These are phyloP conservation scores for Pistacia vera DNA, from an alignment of 345 rosid species.

Conservation along the genomic window DNA sequence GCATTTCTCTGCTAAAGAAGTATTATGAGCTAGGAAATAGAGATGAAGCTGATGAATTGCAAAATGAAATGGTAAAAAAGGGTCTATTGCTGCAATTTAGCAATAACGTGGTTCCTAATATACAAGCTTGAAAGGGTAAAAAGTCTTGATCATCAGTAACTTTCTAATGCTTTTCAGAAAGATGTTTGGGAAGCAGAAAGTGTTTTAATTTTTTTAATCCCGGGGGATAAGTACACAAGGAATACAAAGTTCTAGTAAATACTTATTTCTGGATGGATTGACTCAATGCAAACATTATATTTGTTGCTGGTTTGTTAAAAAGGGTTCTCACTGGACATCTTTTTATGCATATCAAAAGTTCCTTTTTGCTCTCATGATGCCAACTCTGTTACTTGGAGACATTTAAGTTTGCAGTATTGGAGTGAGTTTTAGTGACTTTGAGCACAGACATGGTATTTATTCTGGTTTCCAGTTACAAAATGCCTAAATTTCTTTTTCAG, in stretches of 20 bases:
- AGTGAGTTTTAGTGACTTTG: not conserved
- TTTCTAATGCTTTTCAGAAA: not conserved
- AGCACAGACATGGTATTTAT: not conserved
- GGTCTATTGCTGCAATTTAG: constrained; percentile 35
- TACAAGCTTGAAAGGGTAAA: constrained; percentile 25
- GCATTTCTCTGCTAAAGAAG: constrained; percentile 55
- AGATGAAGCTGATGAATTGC: constrained; percentile 55
- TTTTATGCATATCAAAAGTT: not conserved
- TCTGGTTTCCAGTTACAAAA: not conserved
- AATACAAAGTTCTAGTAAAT: constrained; percentile 5
- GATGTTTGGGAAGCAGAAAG: not conserved
- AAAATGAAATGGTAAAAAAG: constrained; percentile 45
- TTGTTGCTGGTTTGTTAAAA: not conserved
- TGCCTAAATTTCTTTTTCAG: not conserved
- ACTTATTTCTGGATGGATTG: constrained; percentile 14
- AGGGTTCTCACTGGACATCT: not conserved
- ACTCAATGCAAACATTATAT: not conserved
- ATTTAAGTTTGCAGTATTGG: not conserved
- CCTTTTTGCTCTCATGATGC: not conserved
- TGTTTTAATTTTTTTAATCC: not conserved
- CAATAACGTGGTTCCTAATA: constrained; percentile 29
- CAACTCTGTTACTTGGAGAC: not conserved
- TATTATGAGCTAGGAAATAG: constrained; percentile 52
- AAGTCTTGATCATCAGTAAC: not conserved
- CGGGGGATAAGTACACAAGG: constrained; percentile 20